These are phyloP conservation scores for Saposhnikovia divaricata DNA, from an alignment of 129 eudicot genomes.

Conservation along the genomic window DNA sequence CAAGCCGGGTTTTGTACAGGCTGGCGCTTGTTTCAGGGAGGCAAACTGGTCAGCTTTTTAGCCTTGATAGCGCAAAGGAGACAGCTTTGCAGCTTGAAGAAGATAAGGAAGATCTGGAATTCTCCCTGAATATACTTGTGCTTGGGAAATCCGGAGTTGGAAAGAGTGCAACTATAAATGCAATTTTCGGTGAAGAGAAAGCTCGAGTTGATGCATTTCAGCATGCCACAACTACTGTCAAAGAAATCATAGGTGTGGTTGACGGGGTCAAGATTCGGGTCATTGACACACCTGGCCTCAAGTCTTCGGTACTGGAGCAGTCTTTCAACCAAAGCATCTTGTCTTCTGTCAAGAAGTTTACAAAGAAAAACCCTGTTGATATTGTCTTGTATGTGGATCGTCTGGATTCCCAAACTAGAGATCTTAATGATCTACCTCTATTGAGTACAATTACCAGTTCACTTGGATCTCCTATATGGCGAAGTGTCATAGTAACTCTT, in stretches of 20 bases:
- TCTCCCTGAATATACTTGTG: slow-evolving; percentile 39
- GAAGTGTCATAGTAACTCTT: slow-evolving; percentile 5
- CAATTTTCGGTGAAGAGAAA: slow-evolving; percentile 46
- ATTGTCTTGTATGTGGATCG: slow-evolving; percentile 49
- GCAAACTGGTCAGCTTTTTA: slow-evolving; percentile 27
- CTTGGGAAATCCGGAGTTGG: slow-evolving; percentile 56
- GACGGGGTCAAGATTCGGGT: slow-evolving; percentile 13
- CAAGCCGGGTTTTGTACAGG: slow-evolving; percentile 41
- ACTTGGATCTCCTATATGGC: slow-evolving; percentile 2
- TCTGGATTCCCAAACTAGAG: slow-evolving; percentile 44
- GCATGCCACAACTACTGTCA: slow-evolving; percentile 29
- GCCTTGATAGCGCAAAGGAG: slow-evolving; percentile 38
- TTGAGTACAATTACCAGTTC: slow-evolving; percentile 24
- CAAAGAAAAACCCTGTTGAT: slow-evolving; percentile 39
- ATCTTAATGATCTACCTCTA: slow-evolving; percentile 47
- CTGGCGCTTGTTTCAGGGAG: slow-evolving; percentile 43
- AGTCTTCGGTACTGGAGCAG: slow-evolving; percentile 26
- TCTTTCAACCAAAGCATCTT: slow-evolving; percentile 32
- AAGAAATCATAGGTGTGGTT: slow-evolving; percentile 31
- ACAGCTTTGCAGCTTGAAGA: slow-evolving; percentile 41
- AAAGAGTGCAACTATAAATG: slow-evolving; percentile 58
- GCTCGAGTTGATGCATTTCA: slow-evolving; percentile 39
- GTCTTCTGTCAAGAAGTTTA: slow-evolving; percentile 35
- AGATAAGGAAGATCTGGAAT: slow-evolving; percentile 31
- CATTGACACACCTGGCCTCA: slow-evolving; percentile 13